Conservation (phyloP, 2,329 filamentous ascomycete genomes). For the Rugonectria rugulosa region DNA sequence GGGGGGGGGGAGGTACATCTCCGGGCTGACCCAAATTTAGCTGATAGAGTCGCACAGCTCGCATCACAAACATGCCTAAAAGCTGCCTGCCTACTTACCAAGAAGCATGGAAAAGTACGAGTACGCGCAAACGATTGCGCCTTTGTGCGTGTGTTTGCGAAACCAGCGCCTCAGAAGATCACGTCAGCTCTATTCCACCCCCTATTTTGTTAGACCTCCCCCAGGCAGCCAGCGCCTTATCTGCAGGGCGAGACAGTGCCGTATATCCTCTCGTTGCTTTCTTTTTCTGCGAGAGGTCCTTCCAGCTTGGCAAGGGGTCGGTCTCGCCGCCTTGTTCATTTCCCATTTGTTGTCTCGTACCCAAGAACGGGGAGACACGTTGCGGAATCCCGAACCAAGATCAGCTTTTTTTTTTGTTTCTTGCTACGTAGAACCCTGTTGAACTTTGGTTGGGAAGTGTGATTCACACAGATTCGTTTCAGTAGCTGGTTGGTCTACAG, state of each 20-base stretch:
- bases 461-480: background rate
- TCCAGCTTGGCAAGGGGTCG: conserved; percentile 10
- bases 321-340: background rate
- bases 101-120: no score
- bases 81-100: no score
- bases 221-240: conserved; percentile 12
- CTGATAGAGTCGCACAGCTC: background rate
- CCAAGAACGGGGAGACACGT: conserved; percentile 26
- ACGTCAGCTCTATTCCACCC: conserved; percentile 18
- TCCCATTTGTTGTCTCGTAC: conserved; percentile 4
- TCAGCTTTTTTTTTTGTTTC: conserved; percentile 13
- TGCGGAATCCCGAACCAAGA: conserved; percentile 14
- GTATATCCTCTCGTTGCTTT: background rate
- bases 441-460: background rate
- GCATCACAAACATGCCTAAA: no score
- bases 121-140: background rate
- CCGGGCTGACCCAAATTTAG: background rate
- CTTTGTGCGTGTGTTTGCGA: conserved; percentile 8
- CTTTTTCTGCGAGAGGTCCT: background rate
- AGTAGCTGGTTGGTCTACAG: conserved; percentile 3
- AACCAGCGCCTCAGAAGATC: conserved; percentile 10
- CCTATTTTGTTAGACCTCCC: background rate
- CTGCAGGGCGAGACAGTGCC: background rate
- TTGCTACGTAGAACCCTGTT: background rate
- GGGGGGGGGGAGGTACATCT: background rate